Percentiles rank a stretch among this genome's conserved stretches.
Evolutionary conservation across 495 filamentous ascomycete species (phyloP).

Genomic region (Neurospora sp.): DNA sequence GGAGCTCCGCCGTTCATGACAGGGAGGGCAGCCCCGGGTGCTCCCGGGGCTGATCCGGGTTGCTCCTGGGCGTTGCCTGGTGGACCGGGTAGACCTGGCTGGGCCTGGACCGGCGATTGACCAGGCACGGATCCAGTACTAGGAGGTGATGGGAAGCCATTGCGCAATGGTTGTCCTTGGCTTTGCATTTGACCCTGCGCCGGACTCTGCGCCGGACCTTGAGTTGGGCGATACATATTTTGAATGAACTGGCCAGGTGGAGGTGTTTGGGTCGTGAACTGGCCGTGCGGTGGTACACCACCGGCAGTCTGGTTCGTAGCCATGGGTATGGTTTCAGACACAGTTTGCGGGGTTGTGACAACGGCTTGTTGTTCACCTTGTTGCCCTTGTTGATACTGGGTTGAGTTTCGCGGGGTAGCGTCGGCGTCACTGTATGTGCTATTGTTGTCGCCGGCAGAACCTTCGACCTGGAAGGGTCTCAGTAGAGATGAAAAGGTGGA

Average conservation of each 20-base stretch:
- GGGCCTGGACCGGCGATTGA: slow-evolving; percentile 1
- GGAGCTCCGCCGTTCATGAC: slow-evolving; percentile 4
- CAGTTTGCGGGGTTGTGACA: neutral
- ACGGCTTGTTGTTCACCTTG: neutral
- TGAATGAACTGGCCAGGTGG: slow-evolving; percentile 9
- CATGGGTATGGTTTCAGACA: neutral
- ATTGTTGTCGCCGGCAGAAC: slow-evolving; percentile 11
- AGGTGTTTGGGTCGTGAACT: slow-evolving; percentile 8
- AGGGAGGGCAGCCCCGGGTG: slow-evolving; percentile 6
- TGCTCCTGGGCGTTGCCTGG: slow-evolving; percentile 10
- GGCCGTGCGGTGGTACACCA: neutral
- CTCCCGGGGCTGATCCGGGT: neutral
- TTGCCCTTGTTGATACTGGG: slow-evolving; percentile 1
- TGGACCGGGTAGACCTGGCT: slow-evolving; percentile 7
- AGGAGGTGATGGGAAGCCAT: neutral
- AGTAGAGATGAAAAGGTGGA: slow-evolving; percentile 39
- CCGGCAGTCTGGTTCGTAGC: slow-evolving; percentile 1
- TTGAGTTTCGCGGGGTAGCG: neutral
- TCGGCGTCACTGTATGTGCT: neutral
- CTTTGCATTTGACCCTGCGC: slow-evolving; percentile 11
- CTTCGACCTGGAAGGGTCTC: slow-evolving; percentile 11
- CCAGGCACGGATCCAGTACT: neutral
- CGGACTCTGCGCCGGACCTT: slow-evolving; percentile 5
- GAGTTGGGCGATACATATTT: slow-evolving; percentile 21
- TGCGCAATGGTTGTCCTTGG: slow-evolving; percentile 7